phyloP scores from a whole-genome alignment of 371 early-diverging fungal species.

The Mortierella polycephala region DNA sequence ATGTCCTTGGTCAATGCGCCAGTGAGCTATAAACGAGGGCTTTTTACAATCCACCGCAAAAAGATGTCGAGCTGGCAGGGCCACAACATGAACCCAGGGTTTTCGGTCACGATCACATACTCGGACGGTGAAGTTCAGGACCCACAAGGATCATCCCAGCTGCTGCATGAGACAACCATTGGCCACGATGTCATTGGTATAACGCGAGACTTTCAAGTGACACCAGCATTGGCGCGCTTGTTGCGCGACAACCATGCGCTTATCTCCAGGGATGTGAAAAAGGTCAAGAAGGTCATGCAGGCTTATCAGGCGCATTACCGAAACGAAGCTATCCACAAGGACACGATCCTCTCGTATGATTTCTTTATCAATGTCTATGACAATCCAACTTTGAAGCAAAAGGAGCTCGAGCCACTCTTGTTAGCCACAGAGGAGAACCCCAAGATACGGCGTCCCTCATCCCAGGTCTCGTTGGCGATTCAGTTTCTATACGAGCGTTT shows the following conservation, averaged over 20 bases:
- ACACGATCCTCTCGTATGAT: constrained; percentile 60
- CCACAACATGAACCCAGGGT: constrained; percentile 65
- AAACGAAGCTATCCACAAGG: constrained; percentile 59
- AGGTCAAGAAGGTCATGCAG: constrained; percentile 50
- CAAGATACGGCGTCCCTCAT: constrained; percentile 54
- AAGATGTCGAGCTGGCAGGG: constrained; percentile 50
- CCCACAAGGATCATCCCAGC: constrained; percentile 37
- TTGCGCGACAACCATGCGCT: constrained; percentile 61
- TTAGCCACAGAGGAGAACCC: constrained; percentile 60
- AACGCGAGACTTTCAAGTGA: constrained; percentile 55
- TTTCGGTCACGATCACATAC: constrained; percentile 56
- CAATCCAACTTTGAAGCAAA: constrained; percentile 53
- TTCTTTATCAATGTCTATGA: constrained; percentile 66
- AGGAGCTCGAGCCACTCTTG: constrained; percentile 58
- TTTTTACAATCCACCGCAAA: constrained; percentile 58
- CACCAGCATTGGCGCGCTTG: constrained; percentile 57
- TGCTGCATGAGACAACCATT: constrained; percentile 51
- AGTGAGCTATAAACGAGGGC: constrained; percentile 60
- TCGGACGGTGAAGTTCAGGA: constrained; percentile 43
- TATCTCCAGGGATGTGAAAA: constrained; percentile 51
- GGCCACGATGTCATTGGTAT: constrained; percentile 59
- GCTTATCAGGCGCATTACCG: constrained; percentile 58
- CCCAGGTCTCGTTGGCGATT: constrained; percentile 57
- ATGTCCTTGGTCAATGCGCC: constrained; percentile 54
- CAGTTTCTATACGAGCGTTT: constrained; percentile 66